Percentiles rank a stretch among this genome's conserved stretches.
These are phyloP conservation scores for Ambrosia hybrid DNA, from an alignment of 140 eudicot species.

Conservation along the genomic window DNA sequence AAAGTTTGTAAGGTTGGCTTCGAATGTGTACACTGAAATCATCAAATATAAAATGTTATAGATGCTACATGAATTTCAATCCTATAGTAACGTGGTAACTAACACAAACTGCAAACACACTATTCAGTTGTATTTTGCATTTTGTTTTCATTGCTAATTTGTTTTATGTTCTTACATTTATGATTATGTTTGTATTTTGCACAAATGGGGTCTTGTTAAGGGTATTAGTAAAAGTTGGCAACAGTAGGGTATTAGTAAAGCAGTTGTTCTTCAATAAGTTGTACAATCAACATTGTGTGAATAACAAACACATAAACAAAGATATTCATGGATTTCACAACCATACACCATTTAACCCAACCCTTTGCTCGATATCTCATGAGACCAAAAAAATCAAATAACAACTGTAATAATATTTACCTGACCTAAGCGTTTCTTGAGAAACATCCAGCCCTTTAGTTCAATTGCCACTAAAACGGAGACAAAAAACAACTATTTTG, in stretches of 20 bases:
- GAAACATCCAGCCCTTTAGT: too few species aligned
- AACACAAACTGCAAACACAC: not conserved
- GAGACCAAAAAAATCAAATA: too few species aligned
- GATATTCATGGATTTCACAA: too few species aligned
- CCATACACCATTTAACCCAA: too few species aligned
- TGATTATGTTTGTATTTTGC: slow-evolving; percentile 52
- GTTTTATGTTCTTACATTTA: slow-evolving; percentile 18
- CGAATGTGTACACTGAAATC: slow-evolving; percentile 63
- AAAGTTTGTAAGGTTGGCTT: slow-evolving; percentile 48
- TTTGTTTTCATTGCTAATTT: slow-evolving; percentile 5
- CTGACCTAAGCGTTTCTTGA: too few species aligned
- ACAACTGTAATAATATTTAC: too few species aligned
- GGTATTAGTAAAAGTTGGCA: slow-evolving; percentile 68
- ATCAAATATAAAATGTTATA: not conserved
- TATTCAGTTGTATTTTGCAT: not conserved
- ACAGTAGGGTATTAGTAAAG: slow-evolving; percentile 16
- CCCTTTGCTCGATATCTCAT: too few species aligned
- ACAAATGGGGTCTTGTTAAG: slow-evolving; percentile 89
- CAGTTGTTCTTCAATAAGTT: too few species aligned
- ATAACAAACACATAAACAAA: too few species aligned
- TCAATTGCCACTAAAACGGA: too few species aligned
- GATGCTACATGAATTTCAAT: slow-evolving; percentile 13
- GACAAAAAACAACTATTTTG: too few species aligned
- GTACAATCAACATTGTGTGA: too few species aligned
- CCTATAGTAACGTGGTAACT: not conserved